Base-by-base conservation (phyloP, 2,329 filamentous ascomycete species). In the Rugonectria rugulosa region DNA sequence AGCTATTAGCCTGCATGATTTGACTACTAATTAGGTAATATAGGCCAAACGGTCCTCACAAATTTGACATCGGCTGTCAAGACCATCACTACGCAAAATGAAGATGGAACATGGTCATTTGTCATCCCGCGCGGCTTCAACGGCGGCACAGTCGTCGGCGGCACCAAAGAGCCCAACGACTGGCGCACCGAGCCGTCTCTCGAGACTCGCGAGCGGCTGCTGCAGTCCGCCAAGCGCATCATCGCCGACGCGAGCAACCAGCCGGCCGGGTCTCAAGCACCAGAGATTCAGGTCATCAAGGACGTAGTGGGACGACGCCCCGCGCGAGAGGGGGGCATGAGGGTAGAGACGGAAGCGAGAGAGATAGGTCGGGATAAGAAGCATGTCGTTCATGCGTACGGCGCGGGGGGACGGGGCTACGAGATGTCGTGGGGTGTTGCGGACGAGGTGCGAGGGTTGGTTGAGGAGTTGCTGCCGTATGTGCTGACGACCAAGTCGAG, bases 91-190 rank as follows among this genome's bases (percentile, higher is more conserved):
- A 77, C 82, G 21, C 85, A 90, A 61, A 82, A 85, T 63, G 76
- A 77, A 1, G 85, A 89, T 66, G 87, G 87, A 0, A 79, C 76
- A 8, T 88, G 85, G 84, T 79, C 80, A 1, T 88, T 89, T 59
- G 79, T 80, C 40, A 83, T 89, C 6, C 85, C 87, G 1, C 79
- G 87, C 3, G 81, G 80, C 8, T 81, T 86, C 21, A 76, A 82
- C 27, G 86, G 86, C 3, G 87, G 87, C 3, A 89, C 86, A 0
- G 76, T 89, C 32, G 81, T 89, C 17, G 87, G 87, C 5, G 87
- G 87, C 0, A 89, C 86, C 9, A 88, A 88, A 68, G 81, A 88
- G 65, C 77, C 79, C 1, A 72, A 81, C 51, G 75, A 87, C 67
- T 86, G 82, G 81, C 75, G 81, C 41, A 68, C 77, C 0, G 71